These are phyloP conservation scores for Phoma sp. DNA, from an alignment of 2,329 filamentous ascomycete genomes.

Conservation along the genomic window DNA sequence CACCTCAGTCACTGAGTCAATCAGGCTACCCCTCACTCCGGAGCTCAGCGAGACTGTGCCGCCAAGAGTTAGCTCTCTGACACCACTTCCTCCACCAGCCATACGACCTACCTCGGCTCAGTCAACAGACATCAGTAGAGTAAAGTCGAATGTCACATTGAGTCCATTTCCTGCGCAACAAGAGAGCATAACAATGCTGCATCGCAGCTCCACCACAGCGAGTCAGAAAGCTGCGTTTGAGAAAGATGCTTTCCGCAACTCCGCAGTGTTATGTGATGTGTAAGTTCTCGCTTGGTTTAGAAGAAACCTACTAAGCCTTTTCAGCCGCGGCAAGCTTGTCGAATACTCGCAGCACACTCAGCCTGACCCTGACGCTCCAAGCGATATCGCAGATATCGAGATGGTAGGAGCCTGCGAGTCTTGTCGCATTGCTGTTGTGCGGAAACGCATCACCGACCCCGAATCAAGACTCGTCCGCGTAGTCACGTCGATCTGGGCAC, in stretches of 20 bases:
- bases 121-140: slow-evolving; percentile 11
- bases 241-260: slow-evolving; percentile 51
- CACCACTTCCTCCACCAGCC: slow-evolving; percentile 34
- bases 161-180: slow-evolving; percentile 28
- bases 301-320: neutral
- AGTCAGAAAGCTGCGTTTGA: slow-evolving; percentile 48
- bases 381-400: slow-evolving; percentile 39
- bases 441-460: slow-evolving; percentile 49
- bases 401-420: slow-evolving; percentile 48
- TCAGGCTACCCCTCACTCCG: slow-evolving; percentile 20
- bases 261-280: slow-evolving; percentile 54
- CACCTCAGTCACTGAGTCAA: slow-evolving; percentile 19
- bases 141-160: slow-evolving; percentile 23
- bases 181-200: slow-evolving; percentile 29
- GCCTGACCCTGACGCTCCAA: slow-evolving; percentile 20
- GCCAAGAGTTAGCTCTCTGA: slow-evolving; percentile 19
- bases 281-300: slow-evolving; percentile 23
- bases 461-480: slow-evolving; percentile 44
- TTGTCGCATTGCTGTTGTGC: slow-evolving; percentile 52
- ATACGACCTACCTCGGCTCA: slow-evolving; percentile 23
- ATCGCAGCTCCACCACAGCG: slow-evolving; percentile 41
- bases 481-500: slow-evolving; percentile 53
- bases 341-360: slow-evolving; percentile 50
- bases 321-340: slow-evolving; percentile 47
- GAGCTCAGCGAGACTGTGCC: slow-evolving; percentile 22